phyloP scores from a whole-genome alignment of 495 filamentous ascomycete species.

The Aspergillus hancockii region DNA sequence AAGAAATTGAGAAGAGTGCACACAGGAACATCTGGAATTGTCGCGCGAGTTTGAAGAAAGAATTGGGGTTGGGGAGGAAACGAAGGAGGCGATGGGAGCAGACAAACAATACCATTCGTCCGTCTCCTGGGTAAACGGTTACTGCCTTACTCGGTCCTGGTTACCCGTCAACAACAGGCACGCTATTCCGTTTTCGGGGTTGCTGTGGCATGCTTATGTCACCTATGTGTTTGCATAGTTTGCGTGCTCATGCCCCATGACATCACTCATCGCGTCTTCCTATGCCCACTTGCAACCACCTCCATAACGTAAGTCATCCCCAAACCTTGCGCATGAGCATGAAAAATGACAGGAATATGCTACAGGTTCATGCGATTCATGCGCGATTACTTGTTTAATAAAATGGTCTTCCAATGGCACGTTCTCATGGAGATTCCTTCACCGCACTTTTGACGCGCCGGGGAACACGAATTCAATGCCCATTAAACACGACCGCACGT shows the following conservation, averaged over 20 bases:
- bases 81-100: conserved; percentile 5
- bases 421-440: not conserved
- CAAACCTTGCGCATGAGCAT: not conserved
- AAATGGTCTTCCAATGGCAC: conserved; percentile 1
- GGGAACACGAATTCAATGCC: conserved; percentile 16
- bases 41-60: not conserved
- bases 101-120: conserved; percentile 24
- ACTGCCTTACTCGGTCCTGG: conserved; percentile 28
- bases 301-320: not conserved
- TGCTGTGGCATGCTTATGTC: conserved; percentile 22
- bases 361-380: conserved; percentile 10
- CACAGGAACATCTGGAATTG: not conserved
- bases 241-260: conserved; percentile 17
- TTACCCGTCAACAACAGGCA: conserved; percentile 25
- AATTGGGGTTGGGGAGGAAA: not conserved
- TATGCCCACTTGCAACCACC: not conserved
- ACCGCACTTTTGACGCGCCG: conserved; percentile 19
- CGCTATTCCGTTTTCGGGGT: conserved; percentile 21
- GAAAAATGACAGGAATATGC: not conserved
- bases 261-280: conserved; percentile 36
- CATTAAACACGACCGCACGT: conserved; percentile 32
- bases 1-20: not conserved
- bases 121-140: conserved; percentile 9
- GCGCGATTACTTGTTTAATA: not conserved
- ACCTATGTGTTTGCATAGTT: conserved; percentile 22